phyloP scores from a whole-genome alignment of 2,329 filamentous ascomycete species.

The Phialophora expanda region DNA sequence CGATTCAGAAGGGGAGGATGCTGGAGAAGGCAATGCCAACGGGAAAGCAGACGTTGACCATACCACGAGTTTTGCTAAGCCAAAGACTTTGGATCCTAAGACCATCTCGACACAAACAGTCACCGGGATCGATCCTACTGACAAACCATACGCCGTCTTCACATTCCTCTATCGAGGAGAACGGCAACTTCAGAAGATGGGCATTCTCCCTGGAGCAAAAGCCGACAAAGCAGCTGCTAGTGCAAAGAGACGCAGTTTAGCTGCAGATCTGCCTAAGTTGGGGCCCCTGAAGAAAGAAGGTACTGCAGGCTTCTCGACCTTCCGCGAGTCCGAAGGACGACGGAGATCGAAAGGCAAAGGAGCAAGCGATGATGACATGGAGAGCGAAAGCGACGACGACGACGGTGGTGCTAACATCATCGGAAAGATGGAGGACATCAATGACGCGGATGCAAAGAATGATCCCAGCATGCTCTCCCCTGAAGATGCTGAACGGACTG shows the following conservation, averaged over 20 bases:
- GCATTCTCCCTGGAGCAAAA: slow-evolving; percentile 75
- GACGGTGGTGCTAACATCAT: slow-evolving; percentile 68
- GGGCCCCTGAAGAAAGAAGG: slow-evolving; percentile 84
- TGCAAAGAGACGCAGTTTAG: slow-evolving; percentile 78
- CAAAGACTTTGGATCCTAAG: slow-evolving; percentile 93
- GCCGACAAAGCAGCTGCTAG: slow-evolving; percentile 64
- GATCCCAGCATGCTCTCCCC: slow-evolving; percentile 59
- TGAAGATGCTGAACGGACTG: slow-evolving; percentile 65
- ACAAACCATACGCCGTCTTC: slow-evolving; percentile 94
- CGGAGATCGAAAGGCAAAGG: slow-evolving; percentile 58
- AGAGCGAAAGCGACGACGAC: slow-evolving; percentile 76
- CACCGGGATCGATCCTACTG: slow-evolving; percentile 90
- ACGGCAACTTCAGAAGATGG: slow-evolving; percentile 95
- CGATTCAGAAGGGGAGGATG: slow-evolving; percentile 71
- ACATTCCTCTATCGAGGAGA: slow-evolving; percentile 98
- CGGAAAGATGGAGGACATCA: slow-evolving; percentile 66
- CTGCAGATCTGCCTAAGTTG: slow-evolving; percentile 83
- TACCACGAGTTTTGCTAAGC: slow-evolving; percentile 96
- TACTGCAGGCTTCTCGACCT: slow-evolving; percentile 86
- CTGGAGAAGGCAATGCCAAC: slow-evolving; percentile 53
- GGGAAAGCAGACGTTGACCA: slow-evolving; percentile 83
- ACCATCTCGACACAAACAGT: slow-evolving; percentile 98
- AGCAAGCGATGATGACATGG: slow-evolving; percentile 66
- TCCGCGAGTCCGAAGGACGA: slow-evolving; percentile 72
- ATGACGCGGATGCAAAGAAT: slow-evolving; percentile 61